Evolutionary conservation across 139 green algal species (phyloP), one percentile per base, ranked within the genome.

Genomic region (Pleodorina starrii): DNA sequence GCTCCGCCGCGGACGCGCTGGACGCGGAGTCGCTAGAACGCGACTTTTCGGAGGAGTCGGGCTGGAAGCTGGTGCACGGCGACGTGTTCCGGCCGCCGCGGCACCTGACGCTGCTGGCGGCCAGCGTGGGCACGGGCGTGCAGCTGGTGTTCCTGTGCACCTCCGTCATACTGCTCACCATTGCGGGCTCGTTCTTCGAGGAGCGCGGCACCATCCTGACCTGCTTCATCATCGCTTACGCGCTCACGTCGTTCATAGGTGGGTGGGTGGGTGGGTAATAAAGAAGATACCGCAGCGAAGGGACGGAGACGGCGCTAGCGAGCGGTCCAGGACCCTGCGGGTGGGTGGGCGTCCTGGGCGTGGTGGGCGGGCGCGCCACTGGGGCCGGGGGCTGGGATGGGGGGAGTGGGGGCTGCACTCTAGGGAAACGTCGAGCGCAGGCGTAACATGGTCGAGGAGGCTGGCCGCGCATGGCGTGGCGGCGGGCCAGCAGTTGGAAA

Each of bases 21-120:
- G 97, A 99, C 90, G 79, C 98, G 35, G 97, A 99, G 86, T 91
- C 90, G 25, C 92, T 99, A 90, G 96, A 98, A 88, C 91, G 95
- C 0, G 97, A 99, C 92, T 84, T 97, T 51, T 75, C 90, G 27
- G 97, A 99, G 91, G 98, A 99, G 93, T 96, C 90, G n/a, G 98
- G 98, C 23, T 99, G 98, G 98, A 99, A 99, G 94, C 92, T 99
- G 87, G 96, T 99, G 82, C 97, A 99, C 88, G 98, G 98, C 6
- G 98, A 99, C 79, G 98, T 99, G 54, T 99, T 99, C 94, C 94
- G 98, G 5, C 92, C 97, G 32, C 96, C 98, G 0, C 86, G 71
- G 1, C 66, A 90, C 46, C 92, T 98, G n/a, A 94, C 94, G 75
- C 76, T 99, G 48, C 92, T 99, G 54, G 91, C 96, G 36, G 93